Percentiles rank a stretch among this genome's conserved stretches.
Evolutionary conservation across 2,329 filamentous ascomycete genomes (phyloP).

Genomic region (Colletotrichum noveboracense): DNA sequence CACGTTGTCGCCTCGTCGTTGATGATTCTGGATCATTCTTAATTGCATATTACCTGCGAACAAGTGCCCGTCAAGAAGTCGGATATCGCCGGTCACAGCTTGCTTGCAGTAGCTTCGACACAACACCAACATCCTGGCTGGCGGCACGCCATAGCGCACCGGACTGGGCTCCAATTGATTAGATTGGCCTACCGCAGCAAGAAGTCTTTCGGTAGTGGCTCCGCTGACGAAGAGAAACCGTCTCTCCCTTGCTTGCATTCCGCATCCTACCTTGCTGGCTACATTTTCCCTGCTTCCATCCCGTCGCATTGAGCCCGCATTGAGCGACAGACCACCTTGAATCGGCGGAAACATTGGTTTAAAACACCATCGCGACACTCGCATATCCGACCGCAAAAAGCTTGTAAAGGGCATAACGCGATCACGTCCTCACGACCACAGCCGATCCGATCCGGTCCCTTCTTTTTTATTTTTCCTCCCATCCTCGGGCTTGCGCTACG

Average conservation of each 20-base stretch:
- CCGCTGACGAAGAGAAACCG: not conserved
- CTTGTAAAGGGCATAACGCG: not conserved
- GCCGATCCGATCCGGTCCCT: not conserved
- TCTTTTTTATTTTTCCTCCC: not conserved
- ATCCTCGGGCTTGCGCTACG: slow-evolving; percentile 1
- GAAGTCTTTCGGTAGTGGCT: not conserved
- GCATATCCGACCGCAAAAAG: slow-evolving; percentile 13
- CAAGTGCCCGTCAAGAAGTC: not conserved
- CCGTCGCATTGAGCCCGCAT: not conserved
- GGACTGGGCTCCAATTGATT: not conserved
- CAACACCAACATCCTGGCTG: not conserved
- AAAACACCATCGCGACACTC: slow-evolving; percentile 21
- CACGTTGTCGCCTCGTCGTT: not conserved
- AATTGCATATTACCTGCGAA: not conserved
- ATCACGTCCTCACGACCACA: not conserved
- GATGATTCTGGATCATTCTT: not conserved
- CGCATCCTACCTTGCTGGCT: not conserved
- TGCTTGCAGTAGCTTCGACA: not conserved
- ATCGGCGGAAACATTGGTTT: slow-evolving; percentile 17
- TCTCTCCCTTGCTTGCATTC: not conserved
- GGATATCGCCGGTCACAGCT: not conserved
- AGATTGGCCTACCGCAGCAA: not conserved
- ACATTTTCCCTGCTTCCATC: not conserved
- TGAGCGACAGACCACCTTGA: not conserved
- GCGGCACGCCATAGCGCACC: not conserved